A percentile compares a stretch with the other conserved stretches of the same genome.
Evolutionary conservation across 306 rosid species (phyloP).

Genomic region (Cucumis melo): DNA sequence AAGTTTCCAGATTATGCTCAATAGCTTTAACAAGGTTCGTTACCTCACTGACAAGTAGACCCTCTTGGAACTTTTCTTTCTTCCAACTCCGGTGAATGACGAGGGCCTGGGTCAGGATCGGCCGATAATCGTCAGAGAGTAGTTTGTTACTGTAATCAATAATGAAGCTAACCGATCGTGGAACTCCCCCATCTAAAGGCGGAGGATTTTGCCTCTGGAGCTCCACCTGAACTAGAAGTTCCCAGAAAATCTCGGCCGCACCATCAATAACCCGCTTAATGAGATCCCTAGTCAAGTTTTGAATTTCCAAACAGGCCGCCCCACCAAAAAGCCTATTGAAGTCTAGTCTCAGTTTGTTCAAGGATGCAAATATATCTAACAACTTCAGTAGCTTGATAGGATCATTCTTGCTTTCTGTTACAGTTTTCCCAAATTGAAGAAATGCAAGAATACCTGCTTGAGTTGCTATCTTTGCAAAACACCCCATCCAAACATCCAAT

Average conservation of each 20-base stretch:
- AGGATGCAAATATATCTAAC: conserved; percentile 84
- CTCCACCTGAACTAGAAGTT: conserved; percentile 74
- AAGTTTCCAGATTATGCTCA: conserved; percentile 55
- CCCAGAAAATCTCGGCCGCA: conserved; percentile 90
- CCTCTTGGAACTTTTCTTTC: conserved; percentile 77
- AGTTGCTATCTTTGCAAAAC: conserved; percentile 89
- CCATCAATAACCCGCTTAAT: conserved; percentile 86
- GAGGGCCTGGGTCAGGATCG: conserved; percentile 77
- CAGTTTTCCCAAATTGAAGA: conserved; percentile 94
- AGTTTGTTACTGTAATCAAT: conserved; percentile 84
- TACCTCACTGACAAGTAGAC: conserved; percentile 54
- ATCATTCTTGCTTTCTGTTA: conserved; percentile 87
- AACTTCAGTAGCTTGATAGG: conserved; percentile 84
- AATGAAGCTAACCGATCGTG: conserved; percentile 63
- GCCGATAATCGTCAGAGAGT: conserved; percentile 79
- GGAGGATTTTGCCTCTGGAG: conserved; percentile 81
- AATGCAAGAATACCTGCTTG: conserved; percentile 94
- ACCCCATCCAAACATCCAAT: conserved; percentile 80
- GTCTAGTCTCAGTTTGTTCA: conserved; percentile 84
- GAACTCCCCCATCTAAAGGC: conserved; percentile 71
- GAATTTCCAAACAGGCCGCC: conserved; percentile 74
- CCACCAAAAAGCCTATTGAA: conserved; percentile 95
- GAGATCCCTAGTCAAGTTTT: conserved; percentile 90
- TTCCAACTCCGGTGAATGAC: conserved; percentile 93
- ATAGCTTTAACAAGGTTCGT: conserved; percentile 61